phyloP scores from a whole-genome alignment of 2,329 filamentous ascomycete species.

The Fusarium pininemorale region DNA sequence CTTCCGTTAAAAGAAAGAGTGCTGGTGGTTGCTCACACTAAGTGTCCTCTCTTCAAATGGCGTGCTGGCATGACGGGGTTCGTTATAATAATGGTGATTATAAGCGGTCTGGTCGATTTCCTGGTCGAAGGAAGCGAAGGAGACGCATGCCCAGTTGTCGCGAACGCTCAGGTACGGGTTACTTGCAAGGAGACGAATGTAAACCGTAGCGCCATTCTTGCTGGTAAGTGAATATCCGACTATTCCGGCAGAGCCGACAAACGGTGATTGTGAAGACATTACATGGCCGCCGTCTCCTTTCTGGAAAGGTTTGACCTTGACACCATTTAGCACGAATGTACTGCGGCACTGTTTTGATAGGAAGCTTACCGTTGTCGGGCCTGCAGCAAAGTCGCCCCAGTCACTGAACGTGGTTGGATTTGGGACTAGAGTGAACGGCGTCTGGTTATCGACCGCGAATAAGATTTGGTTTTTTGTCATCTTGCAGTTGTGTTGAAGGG shows the following conservation, averaged over 20 bases:
- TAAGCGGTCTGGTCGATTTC: background rate
- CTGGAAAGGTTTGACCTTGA: background rate
- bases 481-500: accelerated
- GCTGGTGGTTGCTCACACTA: accelerated
- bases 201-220: background rate
- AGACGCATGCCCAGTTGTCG: background rate
- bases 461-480: background rate
- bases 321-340: accelerated
- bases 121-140: background rate
- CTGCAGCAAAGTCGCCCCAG: background rate
- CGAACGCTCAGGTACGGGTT: background rate
- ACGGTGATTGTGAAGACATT: background rate
- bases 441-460: background rate
- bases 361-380: background rate
- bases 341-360: accelerated
- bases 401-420: background rate
- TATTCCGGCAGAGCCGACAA: background rate
- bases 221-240: background rate
- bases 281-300: background rate
- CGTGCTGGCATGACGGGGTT: background rate
- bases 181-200: background rate
- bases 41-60: background rate
- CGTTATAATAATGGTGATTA: background rate
- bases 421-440: background rate
- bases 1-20: background rate